These are phyloP conservation scores for Aspergillus sp. DNA, from an alignment of 2,329 filamentous ascomycete genomes.

Conservation along the genomic window DNA sequence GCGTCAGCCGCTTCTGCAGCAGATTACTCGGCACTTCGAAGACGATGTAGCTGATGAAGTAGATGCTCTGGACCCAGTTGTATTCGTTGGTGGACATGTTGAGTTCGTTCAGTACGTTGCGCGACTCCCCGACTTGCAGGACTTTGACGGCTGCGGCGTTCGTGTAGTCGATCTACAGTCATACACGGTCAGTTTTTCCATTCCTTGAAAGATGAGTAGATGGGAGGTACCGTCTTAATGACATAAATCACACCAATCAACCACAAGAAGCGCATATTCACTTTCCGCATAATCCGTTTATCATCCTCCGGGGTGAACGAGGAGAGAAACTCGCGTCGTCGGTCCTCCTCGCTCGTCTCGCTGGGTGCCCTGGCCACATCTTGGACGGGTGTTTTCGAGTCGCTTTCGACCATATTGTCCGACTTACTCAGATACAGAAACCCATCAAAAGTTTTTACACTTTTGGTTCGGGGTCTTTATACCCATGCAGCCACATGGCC, in stretches of 20 bases:
- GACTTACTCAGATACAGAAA: too few species aligned
- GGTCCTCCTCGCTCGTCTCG: slow-evolving; percentile 5
- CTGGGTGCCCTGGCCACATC: background rate
- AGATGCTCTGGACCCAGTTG: slow-evolving; percentile 18
- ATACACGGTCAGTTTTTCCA: background rate
- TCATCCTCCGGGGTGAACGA: slow-evolving; percentile 16
- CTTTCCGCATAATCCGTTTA: slow-evolving; percentile 9
- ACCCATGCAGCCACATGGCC: background rate
- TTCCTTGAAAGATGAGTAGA: too few species aligned
- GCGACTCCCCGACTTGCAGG: slow-evolving; percentile 10
- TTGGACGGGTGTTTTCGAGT: background rate
- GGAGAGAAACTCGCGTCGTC: slow-evolving; percentile 7
- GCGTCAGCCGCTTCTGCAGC: slow-evolving; percentile 13
- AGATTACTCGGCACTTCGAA: slow-evolving; percentile 17
- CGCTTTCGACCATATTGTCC: background rate
- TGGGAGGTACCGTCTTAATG: slow-evolving; percentile 9
- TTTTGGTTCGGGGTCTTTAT: background rate
- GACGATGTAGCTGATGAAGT: slow-evolving; percentile 18
- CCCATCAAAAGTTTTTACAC: too few species aligned
- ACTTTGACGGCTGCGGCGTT: slow-evolving; percentile 16
- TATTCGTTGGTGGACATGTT: slow-evolving; percentile 13
- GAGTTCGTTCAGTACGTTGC: slow-evolving; percentile 11
- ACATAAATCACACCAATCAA: slow-evolving; percentile 15
- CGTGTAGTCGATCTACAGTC: slow-evolving; percentile 13
- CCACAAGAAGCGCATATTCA: slow-evolving; percentile 11